Conservation (phyloP, 768 basidiomycete genomes). For the Amanita jacksonii region DNA sequence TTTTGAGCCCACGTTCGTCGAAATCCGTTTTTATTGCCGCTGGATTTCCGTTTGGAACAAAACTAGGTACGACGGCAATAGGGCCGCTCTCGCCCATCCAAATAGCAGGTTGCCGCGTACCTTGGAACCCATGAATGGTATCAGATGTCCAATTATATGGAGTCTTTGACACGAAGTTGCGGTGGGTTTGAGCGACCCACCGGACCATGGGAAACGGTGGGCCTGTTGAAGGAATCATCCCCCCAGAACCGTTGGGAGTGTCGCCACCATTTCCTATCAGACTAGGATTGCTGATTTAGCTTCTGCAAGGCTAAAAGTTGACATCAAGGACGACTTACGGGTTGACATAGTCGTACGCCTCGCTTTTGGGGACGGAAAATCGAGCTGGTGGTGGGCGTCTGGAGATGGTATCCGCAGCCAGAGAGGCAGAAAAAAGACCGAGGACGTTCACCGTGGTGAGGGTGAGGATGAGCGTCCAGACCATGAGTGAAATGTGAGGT, state of each 20-base stretch:
- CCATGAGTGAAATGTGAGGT: too few relatives aligned
- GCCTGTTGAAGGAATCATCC: conserved; percentile 68
- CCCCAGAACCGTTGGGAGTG: conserved; percentile 60
- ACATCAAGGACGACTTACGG: conserved; percentile 1
- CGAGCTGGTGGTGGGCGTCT: too few relatives aligned
- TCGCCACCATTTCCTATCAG: conserved; percentile 69
- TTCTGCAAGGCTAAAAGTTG: background rate
- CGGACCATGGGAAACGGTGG: conserved; percentile 83
- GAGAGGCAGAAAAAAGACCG: background rate
- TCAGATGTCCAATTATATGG: conserved; percentile 56
- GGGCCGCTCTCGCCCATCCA: conserved; percentile 82
- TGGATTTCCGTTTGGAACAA: conserved; percentile 14
- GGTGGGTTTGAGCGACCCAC: conserved; percentile 74
- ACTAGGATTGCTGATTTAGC: background rate
- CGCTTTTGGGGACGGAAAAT: background rate
- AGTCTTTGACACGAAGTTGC: conserved; percentile 65
- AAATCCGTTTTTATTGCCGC: conserved; percentile 37
- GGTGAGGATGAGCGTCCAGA: too few relatives aligned
- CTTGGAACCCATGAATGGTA: conserved; percentile 64
- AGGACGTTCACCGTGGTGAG: too few relatives aligned
- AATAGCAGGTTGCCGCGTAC: conserved; percentile 77
- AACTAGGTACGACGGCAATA: conserved; percentile 51
- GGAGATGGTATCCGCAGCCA: background rate
- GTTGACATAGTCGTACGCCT: conserved; percentile 8
- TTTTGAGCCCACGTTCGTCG: conserved; percentile 46